Percentiles rank a stretch among this genome's conserved stretches.
These are phyloP conservation scores for Metarhizium rileyi DNA, from an alignment of 2,329 filamentous ascomycete genomes.

Conservation along the genomic window DNA sequence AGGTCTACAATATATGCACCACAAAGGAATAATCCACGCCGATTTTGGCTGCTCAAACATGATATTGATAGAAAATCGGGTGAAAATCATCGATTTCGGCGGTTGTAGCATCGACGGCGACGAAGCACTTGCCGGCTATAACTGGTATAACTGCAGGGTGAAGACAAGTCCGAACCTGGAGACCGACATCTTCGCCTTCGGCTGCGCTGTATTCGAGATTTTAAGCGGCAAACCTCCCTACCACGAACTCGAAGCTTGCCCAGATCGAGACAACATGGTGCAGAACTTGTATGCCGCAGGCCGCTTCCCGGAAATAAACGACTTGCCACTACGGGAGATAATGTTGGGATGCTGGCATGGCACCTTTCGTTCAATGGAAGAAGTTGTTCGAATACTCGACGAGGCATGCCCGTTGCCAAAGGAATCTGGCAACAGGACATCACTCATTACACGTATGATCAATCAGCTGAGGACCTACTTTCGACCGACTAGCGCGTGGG, in stretches of 20 bases:
- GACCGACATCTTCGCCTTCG: constrained; percentile 4
- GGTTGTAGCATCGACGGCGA: constrained; percentile 5
- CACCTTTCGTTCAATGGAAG: constrained; percentile 3
- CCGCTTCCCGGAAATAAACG: constrained; percentile 1
- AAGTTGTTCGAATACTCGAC: constrained; percentile 1
- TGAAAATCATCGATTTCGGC: constrained; percentile 6
- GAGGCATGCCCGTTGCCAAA: not conserved
- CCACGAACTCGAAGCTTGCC: constrained; percentile 1
- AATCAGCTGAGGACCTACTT: not conserved
- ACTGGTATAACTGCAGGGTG: constrained; percentile 4
- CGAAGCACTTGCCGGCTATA: constrained; percentile 5
- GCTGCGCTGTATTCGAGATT: constrained; percentile 4
- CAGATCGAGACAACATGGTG: not conserved
- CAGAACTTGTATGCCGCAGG: not conserved
- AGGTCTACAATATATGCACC: constrained; percentile 4
- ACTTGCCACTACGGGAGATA: constrained; percentile 4
- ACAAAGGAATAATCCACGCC: constrained; percentile 5
- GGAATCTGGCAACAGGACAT: constrained; percentile 7
- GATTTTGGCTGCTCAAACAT: constrained; percentile 7
- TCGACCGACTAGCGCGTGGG: not conserved
- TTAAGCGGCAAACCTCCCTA: constrained; percentile 2
- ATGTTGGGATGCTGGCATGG: constrained; percentile 7
- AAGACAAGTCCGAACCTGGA: not conserved
- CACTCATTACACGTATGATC: not conserved
- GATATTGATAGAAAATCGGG: constrained; percentile 1